Evolutionary conservation across 805 yeast genomes (phyloP).

Genomic region (Wickerhamomyces rabaulensis): DNA sequence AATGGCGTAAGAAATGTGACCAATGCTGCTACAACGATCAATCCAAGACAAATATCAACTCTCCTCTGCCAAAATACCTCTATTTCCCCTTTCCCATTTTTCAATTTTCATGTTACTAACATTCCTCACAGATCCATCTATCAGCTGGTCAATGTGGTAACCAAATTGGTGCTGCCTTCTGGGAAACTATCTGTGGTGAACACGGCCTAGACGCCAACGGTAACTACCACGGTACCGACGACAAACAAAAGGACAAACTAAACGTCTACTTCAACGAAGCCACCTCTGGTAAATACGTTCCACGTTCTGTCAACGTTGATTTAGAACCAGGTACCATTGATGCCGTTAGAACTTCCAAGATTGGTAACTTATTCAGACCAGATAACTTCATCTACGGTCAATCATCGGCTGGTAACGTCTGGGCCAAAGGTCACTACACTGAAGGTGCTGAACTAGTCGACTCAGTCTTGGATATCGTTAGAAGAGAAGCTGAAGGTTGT

Average conservation of each 20-base stretch:
- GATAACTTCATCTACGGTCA: slow-evolving; percentile 96
- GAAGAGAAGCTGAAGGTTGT: slow-evolving; percentile 95
- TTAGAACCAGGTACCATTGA: slow-evolving; percentile 97
- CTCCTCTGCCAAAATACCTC: not conserved
- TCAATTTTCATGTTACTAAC: not conserved
- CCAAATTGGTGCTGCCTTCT: slow-evolving; percentile 93
- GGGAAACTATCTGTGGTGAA: slow-evolving; percentile 90
- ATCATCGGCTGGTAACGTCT: slow-evolving; percentile 98
- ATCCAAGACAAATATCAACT: too few relatives aligned
- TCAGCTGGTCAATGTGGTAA: slow-evolving; percentile 99
- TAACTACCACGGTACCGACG: slow-evolving; percentile 57
- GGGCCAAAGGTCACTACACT: slow-evolving; percentile 98
- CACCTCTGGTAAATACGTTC: slow-evolving; percentile 93
- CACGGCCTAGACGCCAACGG: slow-evolving; percentile 78
- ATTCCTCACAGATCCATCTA: slow-evolving; percentile 63
- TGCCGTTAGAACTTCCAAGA: slow-evolving; percentile 91
- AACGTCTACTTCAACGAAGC: slow-evolving; percentile 96
- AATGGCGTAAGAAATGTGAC: too few relatives aligned
- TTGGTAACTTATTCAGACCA: slow-evolving; percentile 92
- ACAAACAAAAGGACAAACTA: slow-evolving; percentile 78
- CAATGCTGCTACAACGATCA: not conserved
- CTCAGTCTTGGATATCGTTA: slow-evolving; percentile 88
- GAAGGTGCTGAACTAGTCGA: slow-evolving; percentile 94
- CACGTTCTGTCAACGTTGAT: slow-evolving; percentile 95
- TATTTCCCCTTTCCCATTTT: not conserved